Percentiles rank a stretch among this genome's conserved stretches.
Conservation (phyloP, 164 flowering plant species). For the Nelumbo lutea region DNA sequence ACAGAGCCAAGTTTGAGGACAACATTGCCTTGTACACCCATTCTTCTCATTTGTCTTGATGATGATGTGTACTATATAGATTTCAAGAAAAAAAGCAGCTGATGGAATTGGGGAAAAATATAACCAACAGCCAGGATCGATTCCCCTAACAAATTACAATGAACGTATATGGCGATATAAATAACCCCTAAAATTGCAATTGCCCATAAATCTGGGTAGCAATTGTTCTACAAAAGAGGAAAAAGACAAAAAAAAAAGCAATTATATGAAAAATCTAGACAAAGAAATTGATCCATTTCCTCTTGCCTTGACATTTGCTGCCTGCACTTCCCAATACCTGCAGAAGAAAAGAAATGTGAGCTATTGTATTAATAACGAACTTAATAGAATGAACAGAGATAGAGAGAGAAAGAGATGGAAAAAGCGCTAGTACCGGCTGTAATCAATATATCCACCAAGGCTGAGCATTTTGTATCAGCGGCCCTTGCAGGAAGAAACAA, state of each 20-base stretch:
- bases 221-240: not conserved
- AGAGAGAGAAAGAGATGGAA: too few species aligned
- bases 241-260: not conserved
- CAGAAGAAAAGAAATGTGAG: not conserved
- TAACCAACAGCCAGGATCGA: too few species aligned
- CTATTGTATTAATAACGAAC: not conserved
- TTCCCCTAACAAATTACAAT: not conserved
- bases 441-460: not conserved
- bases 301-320: not conserved
- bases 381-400: not conserved
- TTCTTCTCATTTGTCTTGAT: too few species aligned
- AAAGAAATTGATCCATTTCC: constrained; percentile 11
- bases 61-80: too few species aligned
- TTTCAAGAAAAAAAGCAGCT: too few species aligned
- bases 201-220: constrained; percentile 1
- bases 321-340: constrained; percentile 8
- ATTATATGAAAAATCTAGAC: constrained; percentile 3
- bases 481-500: not conserved
- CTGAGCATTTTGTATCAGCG: not conserved
- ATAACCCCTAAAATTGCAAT: not conserved
- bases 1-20: too few species aligned
- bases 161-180: not conserved
- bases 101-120: not conserved
- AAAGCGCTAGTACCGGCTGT: not conserved
- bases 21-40: too few species aligned